These are phyloP conservation scores for Cryptosporidium muris DNA, from an alignment of 169 alveolate species.

Conservation along the genomic window DNA sequence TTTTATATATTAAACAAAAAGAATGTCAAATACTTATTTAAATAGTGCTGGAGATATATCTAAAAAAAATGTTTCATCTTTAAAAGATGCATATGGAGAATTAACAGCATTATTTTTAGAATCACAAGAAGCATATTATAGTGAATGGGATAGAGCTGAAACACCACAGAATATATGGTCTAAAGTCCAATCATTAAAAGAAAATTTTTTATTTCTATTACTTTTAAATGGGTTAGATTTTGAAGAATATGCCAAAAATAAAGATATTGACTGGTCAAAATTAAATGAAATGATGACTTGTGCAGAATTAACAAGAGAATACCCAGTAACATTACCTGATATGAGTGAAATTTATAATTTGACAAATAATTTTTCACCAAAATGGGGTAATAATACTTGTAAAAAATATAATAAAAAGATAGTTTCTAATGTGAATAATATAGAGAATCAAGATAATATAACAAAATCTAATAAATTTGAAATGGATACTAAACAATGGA, in stretches of 20 bases:
- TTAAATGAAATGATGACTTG: slow-evolving; percentile 14
- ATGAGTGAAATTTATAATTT: background rate
- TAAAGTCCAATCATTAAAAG: slow-evolving; percentile 34
- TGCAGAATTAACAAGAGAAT: slow-evolving; percentile 25
- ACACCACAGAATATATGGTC: slow-evolving; percentile 28
- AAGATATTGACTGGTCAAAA: slow-evolving; percentile 50
- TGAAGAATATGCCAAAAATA: slow-evolving; percentile 15
- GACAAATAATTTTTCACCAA: slow-evolving; percentile 51
- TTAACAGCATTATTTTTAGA: slow-evolving; percentile 33
- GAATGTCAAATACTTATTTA: background rate
- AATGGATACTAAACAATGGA: slow-evolving; percentile 64
- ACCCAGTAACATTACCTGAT: slow-evolving; percentile 35
- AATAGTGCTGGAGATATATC: background rate
- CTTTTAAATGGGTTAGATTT: slow-evolving; percentile 30
- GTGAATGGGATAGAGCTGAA: slow-evolving; percentile 9
- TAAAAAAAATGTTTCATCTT: slow-evolving; percentile 23
- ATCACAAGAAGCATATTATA: slow-evolving; percentile 19
- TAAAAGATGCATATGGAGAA: slow-evolving; percentile 54
- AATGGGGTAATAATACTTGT: slow-evolving; percentile 54
- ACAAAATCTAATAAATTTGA: slow-evolving; percentile 3
- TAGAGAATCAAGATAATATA: slow-evolving; percentile 12
- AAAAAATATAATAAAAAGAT: background rate
- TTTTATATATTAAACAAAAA: background rate
- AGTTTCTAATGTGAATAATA: background rate
- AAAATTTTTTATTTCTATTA: slow-evolving; percentile 3